Base-by-base conservation (phyloP, 805 yeast genomes). In the Ogataea pini region DNA sequence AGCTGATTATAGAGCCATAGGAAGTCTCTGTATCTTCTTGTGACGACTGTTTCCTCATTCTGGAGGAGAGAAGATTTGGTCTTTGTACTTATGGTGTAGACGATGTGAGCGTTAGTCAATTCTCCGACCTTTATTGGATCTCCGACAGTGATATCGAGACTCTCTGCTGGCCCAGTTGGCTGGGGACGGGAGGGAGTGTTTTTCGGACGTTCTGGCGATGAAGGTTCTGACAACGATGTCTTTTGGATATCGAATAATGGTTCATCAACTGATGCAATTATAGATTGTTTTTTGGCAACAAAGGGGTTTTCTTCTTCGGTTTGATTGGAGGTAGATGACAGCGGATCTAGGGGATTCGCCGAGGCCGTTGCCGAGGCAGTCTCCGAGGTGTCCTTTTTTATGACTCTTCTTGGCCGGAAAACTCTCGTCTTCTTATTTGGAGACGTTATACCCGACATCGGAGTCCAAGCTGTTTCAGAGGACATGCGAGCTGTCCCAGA, bases 71-170 rank as follows among this genome's bases (percentile, higher is more conserved):
- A 65, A 10, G 78, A 76, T 42, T 74, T 72, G 7, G 88, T 77
- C 42, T 68, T 76, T 13, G 95, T 81, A 28, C 77, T 78, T 18
- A 94, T 88, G 2, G 86, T 79, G 66, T 92, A 94, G 6, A 87
- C 96, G 2, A 92, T 87, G 64, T 94, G 96, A 1, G 96, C 86
- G 36, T 84, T 80, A 0, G 98, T 83, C 38, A 91, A 69, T 55
- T 94, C 99, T 3, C 97, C 96, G 4, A 94, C 91, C 63, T 88
- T 89, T 56, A 83, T 77, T 0, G 98, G 98, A 64, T 91, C 97
- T 2, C 92, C 92, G 10, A 91, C 96, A 1, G 82, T 67, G 31
- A 91, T 85, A 3, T 78, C 82, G 51, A 87, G 76, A 14, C 69
- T 64, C 34, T 67, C 72, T 2, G 53, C 44, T 5, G 60, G 58